Base-by-base conservation (phyloP, 2,329 filamentous ascomycete genomes). In the Monilinia fructicola region DNA sequence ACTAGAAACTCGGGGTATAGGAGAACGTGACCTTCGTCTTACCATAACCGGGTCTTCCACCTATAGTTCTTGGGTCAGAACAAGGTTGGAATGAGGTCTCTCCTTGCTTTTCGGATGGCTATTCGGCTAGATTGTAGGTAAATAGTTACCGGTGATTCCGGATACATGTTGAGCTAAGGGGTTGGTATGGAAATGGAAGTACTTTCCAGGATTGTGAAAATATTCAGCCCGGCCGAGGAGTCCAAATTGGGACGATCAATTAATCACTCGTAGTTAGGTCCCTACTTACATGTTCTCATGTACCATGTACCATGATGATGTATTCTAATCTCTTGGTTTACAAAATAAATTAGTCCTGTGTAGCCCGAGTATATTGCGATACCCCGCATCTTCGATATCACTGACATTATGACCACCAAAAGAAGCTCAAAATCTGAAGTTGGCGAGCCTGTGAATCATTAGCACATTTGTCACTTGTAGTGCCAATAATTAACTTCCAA, bases 211-310 rank as follows among this genome's bases (percentile, higher is more conserved):
- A 50, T 38, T 31, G 58, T 38, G 14, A 26, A 2, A 35, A 10
- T 50, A n/a, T 50, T 50, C 44, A 60, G 12, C 44, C 9, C 35
- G 21, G 7, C 35, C 48, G 9, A 23, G 44, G 42, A 35, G 28
- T 50, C 44, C 18, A 12, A 50, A 26, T 14, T 14, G 14, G 42
- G 26, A 38, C 23, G 4, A 10, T 2, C 10, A 35, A 11, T 21
- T 2, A 38, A 12, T 28, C 1, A 26, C 31, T 35, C 21, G 28
- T 12, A 38, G 6, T 23, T 48, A 50, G 31, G 58, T 50, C 58
- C 58, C 58, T 61, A 38, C 44, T 50, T 61, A 50, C 58, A 50
- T 50, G 23, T 6, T 18, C 12, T 14, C 28, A 60, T 60, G 44
- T 50, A 50, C 50, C 14, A 50, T 60, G 58, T 50, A 60, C 14